Evolutionary conservation across 768 basidiomycete genomes (phyloP).

Genomic region (Macrolepiota dolichaula): DNA sequence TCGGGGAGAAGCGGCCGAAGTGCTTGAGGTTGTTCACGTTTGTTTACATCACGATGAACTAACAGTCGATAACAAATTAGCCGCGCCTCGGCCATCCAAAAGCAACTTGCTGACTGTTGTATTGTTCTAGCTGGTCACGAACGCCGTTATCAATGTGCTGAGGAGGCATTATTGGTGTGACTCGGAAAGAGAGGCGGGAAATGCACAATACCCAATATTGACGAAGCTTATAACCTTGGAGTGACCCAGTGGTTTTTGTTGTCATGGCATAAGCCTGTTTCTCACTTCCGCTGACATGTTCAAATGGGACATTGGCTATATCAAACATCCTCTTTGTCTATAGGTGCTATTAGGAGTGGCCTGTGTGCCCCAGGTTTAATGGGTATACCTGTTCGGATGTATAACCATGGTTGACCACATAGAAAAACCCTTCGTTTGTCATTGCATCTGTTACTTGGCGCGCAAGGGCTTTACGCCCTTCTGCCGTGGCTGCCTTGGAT

Average conservation of each 20-base stretch:
- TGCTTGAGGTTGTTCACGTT: constrained; percentile 44
- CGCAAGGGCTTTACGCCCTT: constrained; percentile 35
- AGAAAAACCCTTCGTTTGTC: constrained; percentile 42
- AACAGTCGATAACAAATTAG: background rate
- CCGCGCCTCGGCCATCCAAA: background rate
- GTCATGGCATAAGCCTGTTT: constrained; percentile 36
- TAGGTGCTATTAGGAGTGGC: background rate
- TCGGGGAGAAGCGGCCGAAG: constrained; percentile 52
- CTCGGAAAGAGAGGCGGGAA: background rate
- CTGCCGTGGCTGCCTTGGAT: constrained; percentile 31
- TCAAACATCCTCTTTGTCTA: too few relatives aligned
- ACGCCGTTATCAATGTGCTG: constrained; percentile 64
- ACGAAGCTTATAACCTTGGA: constrained; percentile 53
- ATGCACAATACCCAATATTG: constrained; percentile 41
- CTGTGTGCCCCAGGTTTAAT: background rate
- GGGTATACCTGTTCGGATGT: constrained; percentile 31
- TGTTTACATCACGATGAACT: constrained; percentile 49
- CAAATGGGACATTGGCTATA: too few relatives aligned
- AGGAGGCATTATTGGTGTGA: background rate
- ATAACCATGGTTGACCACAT: constrained; percentile 46
- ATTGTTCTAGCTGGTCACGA: constrained; percentile 60
- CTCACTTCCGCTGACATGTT: constrained; percentile 38
- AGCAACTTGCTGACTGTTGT: constrained; percentile 45
- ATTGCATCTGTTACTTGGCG: constrained; percentile 43
- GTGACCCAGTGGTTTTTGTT: constrained; percentile 42